Evolutionary conservation across 179 eudicot species (phyloP), one percentile per base, ranked within the genome.

Genomic region (Actinidia chinensis): DNA sequence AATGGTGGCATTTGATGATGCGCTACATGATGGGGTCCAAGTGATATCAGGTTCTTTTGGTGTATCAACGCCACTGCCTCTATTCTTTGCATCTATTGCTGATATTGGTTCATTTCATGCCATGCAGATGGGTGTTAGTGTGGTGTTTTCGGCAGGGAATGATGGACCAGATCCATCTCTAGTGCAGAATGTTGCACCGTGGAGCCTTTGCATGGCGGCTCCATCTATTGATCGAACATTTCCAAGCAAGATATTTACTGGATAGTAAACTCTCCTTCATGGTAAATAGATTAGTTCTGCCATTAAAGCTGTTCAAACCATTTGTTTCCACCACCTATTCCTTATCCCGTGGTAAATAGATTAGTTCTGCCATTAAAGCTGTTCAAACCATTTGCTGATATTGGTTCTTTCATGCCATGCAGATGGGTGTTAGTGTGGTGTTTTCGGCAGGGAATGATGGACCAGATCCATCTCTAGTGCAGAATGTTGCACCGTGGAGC

Each of bases 41-140:
- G 82, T 88, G 8, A 82, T 88, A 61, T 88, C 91, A 2, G 88
- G 81, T 8, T 88, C 91, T 15, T 75, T 80, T 2, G 89, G 89
- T 3, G 5, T 0, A 8, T 17, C 48, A 5, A 82, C 85, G 33
- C 91, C 91, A 0, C 44, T 83, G 76, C 28, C 2, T 52, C 80
- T 80, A 1, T 82, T 80, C 36, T 84, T 82, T 18, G 20, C 11
- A 2, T 74, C 82, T 5, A 60, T 64, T 42, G 23, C 82, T 10
- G 91, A 83, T 78, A 75, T 88, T n/a, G 91, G 91, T 2, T 84
- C 91, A 3, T 86, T 88, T 60, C 89, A 88, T 74, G 86, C 91
- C 9, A 76, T 76, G 83, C 86, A 86, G 51, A 28, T 52, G 52
- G 89, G 89, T 8, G 81, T 86, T 23, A 84, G 81, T 33, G 89